Percentiles rank a stretch among this genome's conserved stretches.
phyloP scores from a whole-genome alignment of 352 stramenopile species.

The Salisapilia sapeloensis region DNA sequence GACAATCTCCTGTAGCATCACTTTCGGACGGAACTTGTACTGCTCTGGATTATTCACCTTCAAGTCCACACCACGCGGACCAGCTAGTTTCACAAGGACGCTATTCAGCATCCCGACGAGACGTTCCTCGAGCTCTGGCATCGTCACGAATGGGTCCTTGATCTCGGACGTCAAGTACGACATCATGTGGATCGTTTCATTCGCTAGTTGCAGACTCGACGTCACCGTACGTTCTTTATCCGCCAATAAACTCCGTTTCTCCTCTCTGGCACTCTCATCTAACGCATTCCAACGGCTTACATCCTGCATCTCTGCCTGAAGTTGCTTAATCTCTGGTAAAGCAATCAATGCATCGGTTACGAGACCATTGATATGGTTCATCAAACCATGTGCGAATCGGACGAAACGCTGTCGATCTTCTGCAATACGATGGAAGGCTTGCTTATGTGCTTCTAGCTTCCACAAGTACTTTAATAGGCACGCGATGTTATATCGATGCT shows the following conservation, averaged over 20 bases:
- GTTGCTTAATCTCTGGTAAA: slow-evolving; percentile 87
- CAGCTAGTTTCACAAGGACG: slow-evolving; percentile 91
- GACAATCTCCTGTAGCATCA: slow-evolving; percentile 94
- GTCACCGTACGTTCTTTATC: slow-evolving; percentile 88
- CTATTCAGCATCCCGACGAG: slow-evolving; percentile 94
- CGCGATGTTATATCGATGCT: slow-evolving; percentile 92
- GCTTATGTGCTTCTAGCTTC: slow-evolving; percentile 87
- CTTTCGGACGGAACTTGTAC: slow-evolving; percentile 97
- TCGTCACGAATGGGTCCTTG: slow-evolving; percentile 85
- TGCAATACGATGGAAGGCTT: slow-evolving; percentile 88
- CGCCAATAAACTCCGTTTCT: slow-evolving; percentile 68
- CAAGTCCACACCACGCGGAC: slow-evolving; percentile 84
- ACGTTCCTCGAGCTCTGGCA: slow-evolving; percentile 86
- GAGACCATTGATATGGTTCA: slow-evolving; percentile 98
- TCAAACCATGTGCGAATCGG: slow-evolving; percentile 97
- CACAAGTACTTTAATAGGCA: slow-evolving; percentile 95
- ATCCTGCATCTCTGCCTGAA: slow-evolving; percentile 86
- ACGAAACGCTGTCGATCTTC: slow-evolving; percentile 89
- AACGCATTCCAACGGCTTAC: slow-evolving; percentile 52
- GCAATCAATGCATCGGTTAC: slow-evolving; percentile 93
- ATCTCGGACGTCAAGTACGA: slow-evolving; percentile 92
- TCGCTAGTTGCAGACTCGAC: slow-evolving; percentile 88
- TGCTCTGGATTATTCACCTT: slow-evolving; percentile 96
- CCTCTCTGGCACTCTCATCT: slow-evolving; percentile 84
- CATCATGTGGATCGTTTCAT: slow-evolving; percentile 98